Evolutionary conservation across 257 asterid genomes (phyloP).

Genomic region (Lantana camara): DNA sequence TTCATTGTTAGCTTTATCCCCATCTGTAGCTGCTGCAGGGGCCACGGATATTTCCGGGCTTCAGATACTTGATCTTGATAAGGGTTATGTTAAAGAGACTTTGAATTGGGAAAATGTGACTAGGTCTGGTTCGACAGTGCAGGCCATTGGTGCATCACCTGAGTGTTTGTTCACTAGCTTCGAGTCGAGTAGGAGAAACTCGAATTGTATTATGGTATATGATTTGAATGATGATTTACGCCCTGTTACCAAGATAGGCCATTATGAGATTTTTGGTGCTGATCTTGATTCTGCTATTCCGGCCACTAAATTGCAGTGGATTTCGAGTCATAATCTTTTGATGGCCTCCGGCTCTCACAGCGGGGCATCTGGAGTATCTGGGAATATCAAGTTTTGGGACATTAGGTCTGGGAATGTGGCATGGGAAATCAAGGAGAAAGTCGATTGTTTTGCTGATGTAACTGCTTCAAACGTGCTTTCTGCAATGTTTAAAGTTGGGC

Average conservation of each 20-base stretch:
- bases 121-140: constrained; percentile 83
- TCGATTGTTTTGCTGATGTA: constrained; percentile 86
- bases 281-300: constrained; percentile 91
- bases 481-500: constrained; percentile 75
- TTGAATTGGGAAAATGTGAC: constrained; percentile 95
- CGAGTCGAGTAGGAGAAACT: constrained; percentile 85
- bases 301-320: constrained; percentile 82
- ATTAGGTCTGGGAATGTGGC: constrained; percentile 68
- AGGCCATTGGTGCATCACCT: constrained; percentile 70
- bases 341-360: constrained; percentile 98
- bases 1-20: constrained; percentile 72
- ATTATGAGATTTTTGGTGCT: constrained; percentile 85
- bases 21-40: constrained; percentile 74
- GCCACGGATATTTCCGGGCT: constrained; percentile 92
- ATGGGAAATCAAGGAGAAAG: constrained; percentile 73
- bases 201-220: constrained; percentile 84
- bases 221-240: constrained; percentile 56
- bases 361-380: constrained; percentile 81
- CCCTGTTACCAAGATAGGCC: constrained; percentile 64
- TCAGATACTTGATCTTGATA: constrained; percentile 74
- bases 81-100: constrained; percentile 63
- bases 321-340: constrained; percentile 65
- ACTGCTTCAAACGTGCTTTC: constrained; percentile 53
- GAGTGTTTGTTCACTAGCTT: constrained; percentile 82
- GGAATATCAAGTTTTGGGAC: constrained; percentile 87